These are phyloP conservation scores for Thozetella sp. DNA, from an alignment of 495 filamentous ascomycete species.

Conservation along the genomic window DNA sequence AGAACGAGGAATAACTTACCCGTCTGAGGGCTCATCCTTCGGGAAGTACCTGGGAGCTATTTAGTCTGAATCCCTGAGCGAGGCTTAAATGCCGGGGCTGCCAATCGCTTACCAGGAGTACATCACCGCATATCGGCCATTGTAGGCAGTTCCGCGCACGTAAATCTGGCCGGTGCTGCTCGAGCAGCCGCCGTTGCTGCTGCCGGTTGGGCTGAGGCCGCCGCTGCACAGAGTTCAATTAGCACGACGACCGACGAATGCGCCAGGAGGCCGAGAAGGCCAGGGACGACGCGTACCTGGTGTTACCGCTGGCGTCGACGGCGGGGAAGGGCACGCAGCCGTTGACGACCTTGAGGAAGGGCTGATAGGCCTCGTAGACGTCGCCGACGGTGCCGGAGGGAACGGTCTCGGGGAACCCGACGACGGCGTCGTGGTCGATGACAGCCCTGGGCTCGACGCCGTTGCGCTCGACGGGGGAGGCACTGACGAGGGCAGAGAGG, in stretches of 20 bases:
- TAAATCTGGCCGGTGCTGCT: neutral
- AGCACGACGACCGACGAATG: neutral
- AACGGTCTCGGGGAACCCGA: neutral
- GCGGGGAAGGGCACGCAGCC: neutral
- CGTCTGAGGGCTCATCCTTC: slow-evolving; percentile 22
- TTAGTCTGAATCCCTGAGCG: neutral
- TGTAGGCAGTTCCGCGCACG: neutral
- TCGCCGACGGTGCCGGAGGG: neutral
- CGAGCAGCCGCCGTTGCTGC: neutral
- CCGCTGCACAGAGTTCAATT: neutral
- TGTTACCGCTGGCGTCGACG: neutral
- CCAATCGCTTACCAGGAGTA: slow-evolving; percentile 2
- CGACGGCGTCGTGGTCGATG: neutral
- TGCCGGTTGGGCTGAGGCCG: neutral
- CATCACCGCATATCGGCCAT: neutral
- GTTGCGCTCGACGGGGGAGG: no score
- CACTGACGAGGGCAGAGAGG: no score
- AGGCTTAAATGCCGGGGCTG: neutral
- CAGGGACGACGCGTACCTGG: neutral
- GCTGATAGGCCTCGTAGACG: neutral
- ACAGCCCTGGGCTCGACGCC: neutral
- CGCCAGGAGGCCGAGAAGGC: neutral
- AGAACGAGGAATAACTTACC: no score
- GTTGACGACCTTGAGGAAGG: neutral
- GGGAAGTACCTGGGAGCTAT: slow-evolving; percentile 17